Conservation (phyloP, 768 basidiomycete species). For the Cystobasidium ongulense region DNA sequence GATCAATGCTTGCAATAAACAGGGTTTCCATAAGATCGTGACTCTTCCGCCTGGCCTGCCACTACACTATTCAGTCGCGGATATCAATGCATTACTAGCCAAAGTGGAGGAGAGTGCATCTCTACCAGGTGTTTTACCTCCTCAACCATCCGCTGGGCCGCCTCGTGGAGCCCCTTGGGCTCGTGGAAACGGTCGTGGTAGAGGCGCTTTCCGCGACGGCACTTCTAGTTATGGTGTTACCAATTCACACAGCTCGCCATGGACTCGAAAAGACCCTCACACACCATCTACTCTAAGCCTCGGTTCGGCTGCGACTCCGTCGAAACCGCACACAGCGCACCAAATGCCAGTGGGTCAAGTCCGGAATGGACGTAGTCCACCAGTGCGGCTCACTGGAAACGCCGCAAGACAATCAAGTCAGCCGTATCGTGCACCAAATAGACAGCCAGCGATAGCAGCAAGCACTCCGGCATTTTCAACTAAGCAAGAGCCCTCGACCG, state of each 20-base stretch:
- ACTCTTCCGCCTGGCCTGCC: constrained; percentile 17
- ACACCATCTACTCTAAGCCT: background rate
- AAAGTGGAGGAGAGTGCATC: background rate
- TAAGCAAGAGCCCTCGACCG: background rate
- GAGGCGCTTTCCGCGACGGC: background rate
- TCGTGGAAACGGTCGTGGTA: background rate
- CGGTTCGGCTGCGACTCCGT: background rate
- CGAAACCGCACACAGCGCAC: background rate
- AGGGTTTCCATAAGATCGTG: constrained; percentile 33
- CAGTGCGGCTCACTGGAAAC: background rate
- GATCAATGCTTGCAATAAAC: background rate
- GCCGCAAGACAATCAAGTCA: background rate
- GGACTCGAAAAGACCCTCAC: background rate
- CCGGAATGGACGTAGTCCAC: background rate
- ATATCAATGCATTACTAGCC: constrained; percentile 12
- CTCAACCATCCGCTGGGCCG: background rate
- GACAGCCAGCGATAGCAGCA: background rate
- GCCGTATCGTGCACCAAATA: background rate
- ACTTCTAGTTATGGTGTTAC: background rate
- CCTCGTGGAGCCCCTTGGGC: background rate
- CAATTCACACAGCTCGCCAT: background rate
- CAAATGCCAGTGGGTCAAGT: background rate
- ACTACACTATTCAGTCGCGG: constrained; percentile 3
- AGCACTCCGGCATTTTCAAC: background rate
- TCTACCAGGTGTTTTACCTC: background rate